Base-by-base conservation (phyloP, 2,329 filamentous ascomycete genomes). In the Colletotrichum abscissum region DNA sequence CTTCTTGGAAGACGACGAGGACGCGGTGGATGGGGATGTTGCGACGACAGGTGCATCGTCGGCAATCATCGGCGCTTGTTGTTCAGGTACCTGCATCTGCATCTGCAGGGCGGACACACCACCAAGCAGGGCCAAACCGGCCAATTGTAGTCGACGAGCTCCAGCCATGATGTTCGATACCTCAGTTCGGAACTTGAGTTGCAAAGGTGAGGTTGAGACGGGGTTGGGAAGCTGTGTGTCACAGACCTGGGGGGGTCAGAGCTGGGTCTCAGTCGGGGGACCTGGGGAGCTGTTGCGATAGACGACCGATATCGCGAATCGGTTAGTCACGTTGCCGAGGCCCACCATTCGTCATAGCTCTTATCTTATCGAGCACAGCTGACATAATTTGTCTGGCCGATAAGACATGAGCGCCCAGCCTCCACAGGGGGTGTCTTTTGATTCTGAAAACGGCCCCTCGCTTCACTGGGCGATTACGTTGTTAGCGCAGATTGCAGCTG, bases 1-100 rank as follows among this genome's bases (percentile, higher is more conserved):
- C 76, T 80, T 79, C 76, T 81, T 71, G 57, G 38, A 26, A 7
- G 67, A 59, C 6, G 71, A 60, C 28, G 60, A 54, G 6, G 71
- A 59, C 28, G 67, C 38, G 33, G 67, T n/a, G 16, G 54, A 58
- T 2, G 54, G 56, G 33, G 60, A 65, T 22, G 59, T 52, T 52
- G 60, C 65, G 6, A 63, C 7, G 24, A 68, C 6, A 28, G 69
- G 58, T 52, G 33, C 54, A 11, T 72, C 68, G 42, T 73, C 72
- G 58, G 72, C 69, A 58, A 74, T 35, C 59, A 74, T 52, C 58
- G 72, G 72, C 19, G 57, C 52, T 63, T 74, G 72, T 33, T 63
- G 68, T 6, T 38, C 71, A 62, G 68, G 60, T 42, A 66, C 62
- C 54, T 73, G 70, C 46, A 33, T 42, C 68, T 66, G 64, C 64